Evolutionary conservation across 2,329 filamentous ascomycete species (phyloP).

Genomic region (Tolypocladium tropicale): DNA sequence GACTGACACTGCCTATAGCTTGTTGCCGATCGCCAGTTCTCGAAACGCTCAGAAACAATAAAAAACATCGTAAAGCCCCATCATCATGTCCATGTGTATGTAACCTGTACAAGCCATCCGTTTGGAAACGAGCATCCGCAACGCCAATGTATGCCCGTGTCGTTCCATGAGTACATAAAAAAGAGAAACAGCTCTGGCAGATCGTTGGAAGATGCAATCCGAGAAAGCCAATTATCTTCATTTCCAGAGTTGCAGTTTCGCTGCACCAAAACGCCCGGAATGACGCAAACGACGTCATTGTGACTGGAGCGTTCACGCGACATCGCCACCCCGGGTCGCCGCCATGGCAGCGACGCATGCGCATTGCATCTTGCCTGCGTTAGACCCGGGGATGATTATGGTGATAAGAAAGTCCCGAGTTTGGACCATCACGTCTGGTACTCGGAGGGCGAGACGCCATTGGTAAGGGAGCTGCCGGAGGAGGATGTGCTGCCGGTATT

Average conservation of each 20-base stretch:
- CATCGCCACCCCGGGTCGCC: background rate
- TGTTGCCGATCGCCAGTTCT: background rate
- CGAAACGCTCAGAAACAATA: background rate
- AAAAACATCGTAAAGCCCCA: background rate
- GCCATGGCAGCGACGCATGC: background rate
- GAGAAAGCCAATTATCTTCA: background rate
- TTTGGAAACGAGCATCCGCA: background rate
- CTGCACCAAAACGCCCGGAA: background rate
- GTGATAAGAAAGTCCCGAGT: background rate
- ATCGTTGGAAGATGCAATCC: background rate
- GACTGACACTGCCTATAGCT: background rate
- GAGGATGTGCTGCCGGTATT: constrained; percentile 9
- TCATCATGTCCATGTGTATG: background rate
- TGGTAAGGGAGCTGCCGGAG: constrained; percentile 11
- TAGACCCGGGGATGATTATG: too few relatives aligned
- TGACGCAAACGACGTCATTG: background rate
- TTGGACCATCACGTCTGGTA: constrained; percentile 2
- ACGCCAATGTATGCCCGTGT: background rate
- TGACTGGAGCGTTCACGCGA: background rate
- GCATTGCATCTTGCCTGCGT: background rate
- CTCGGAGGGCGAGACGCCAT: constrained; percentile 15
- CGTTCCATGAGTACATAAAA: background rate
- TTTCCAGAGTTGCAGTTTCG: background rate
- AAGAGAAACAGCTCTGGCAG: background rate
- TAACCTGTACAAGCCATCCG: background rate